These are phyloP conservation scores for Scopulariopsis brevicaulis DNA, from an alignment of 2,329 filamentous ascomycete species.

Conservation along the genomic window DNA sequence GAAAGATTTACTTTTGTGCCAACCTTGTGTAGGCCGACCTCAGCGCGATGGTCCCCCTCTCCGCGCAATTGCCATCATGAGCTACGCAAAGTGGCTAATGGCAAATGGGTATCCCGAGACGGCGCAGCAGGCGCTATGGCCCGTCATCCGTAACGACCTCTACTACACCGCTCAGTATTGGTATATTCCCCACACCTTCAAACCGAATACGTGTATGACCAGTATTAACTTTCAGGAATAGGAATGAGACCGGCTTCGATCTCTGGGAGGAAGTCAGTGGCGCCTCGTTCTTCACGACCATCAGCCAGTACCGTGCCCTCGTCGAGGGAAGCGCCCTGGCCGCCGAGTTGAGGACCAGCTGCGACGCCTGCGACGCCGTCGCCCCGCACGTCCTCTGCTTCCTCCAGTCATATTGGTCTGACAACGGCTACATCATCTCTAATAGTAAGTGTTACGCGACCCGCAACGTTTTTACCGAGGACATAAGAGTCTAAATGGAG, in stretches of 20 bases:
- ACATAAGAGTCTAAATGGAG: not conserved
- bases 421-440: slow-evolving; percentile 49
- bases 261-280: slow-evolving; percentile 75
- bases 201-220: not conserved
- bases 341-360: slow-evolving; percentile 46
- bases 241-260: slow-evolving; percentile 55
- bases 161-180: slow-evolving; percentile 66
- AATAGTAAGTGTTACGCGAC: slow-evolving; percentile 38
- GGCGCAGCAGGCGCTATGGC: slow-evolving; percentile 52
- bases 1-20: slow-evolving; percentile 4
- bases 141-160: slow-evolving; percentile 65
- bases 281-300: slow-evolving; percentile 69
- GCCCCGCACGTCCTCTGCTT: slow-evolving; percentile 65
- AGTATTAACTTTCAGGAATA: slow-evolving; percentile 9
- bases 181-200: slow-evolving; percentile 15
- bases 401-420: slow-evolving; percentile 63
- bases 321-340: slow-evolving; percentile 59
- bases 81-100: slow-evolving; percentile 63
- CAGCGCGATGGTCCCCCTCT: slow-evolving; percentile 72
- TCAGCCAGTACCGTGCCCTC: slow-evolving; percentile 57
- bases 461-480: no score
- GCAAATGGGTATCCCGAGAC: slow-evolving; percentile 50
- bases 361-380: slow-evolving; percentile 47
- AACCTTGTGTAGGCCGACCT: slow-evolving; percentile 43
- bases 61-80: slow-evolving; percentile 60